phyloP scores from a whole-genome alignment of 805 yeast species.

The Zygosaccharomyces siamensis region DNA sequence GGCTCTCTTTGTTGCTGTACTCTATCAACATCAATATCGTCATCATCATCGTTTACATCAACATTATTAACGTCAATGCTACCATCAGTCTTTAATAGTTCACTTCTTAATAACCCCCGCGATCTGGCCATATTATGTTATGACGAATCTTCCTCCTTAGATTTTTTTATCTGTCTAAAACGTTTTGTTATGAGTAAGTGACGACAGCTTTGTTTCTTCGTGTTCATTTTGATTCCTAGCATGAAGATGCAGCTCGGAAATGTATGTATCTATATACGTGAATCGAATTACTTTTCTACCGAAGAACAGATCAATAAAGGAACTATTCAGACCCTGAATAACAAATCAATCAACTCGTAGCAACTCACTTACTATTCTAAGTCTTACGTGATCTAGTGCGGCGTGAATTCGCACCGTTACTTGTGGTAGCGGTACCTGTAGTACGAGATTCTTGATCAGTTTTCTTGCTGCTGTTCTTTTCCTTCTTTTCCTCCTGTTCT shows the following conservation, averaged over 20 bases:
- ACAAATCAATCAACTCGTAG: too few relatives aligned
- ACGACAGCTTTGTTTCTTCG: not conserved
- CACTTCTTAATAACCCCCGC: constrained; percentile 29
- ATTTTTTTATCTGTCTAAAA: not conserved
- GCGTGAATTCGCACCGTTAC: not conserved
- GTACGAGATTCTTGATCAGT: constrained; percentile 8
- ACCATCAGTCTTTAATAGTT: constrained; percentile 37
- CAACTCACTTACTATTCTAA: not conserved
- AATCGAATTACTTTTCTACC: constrained; percentile 15
- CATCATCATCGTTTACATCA: constrained; percentile 40
- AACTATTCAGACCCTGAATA: not conserved
- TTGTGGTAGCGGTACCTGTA: not conserved
- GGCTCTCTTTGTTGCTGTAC: not conserved
- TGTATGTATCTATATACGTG: constrained; percentile 18
- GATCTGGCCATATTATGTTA: constrained; percentile 9
- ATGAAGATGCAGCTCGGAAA: not conserved
- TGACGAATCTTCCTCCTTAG: not conserved
- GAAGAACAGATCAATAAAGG: constrained; percentile 4
- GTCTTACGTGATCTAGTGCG: constrained; percentile 4
- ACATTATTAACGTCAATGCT: constrained; percentile 42
- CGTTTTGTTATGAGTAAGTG: not conserved
- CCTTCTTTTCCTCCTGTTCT: not conserved
- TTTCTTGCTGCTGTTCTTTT: not conserved
- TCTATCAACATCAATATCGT: not conserved
- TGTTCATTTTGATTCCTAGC: not conserved